Percentiles rank a stretch among this genome's conserved stretches.
Evolutionary conservation across 1,139 yeast genomes (phyloP).

Genomic region (Williopsis jadinii): DNA sequence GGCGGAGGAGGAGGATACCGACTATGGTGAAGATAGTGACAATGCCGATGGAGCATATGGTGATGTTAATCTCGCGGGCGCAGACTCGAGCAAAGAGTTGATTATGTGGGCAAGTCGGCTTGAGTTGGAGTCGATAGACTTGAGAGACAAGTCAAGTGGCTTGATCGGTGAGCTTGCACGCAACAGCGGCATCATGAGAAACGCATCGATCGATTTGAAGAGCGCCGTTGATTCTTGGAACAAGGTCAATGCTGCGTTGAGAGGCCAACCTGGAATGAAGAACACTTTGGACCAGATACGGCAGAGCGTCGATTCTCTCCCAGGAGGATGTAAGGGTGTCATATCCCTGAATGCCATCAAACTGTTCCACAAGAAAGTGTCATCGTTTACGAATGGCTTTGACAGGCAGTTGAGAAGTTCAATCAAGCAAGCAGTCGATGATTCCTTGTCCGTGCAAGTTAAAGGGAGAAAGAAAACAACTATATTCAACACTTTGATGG

Average conservation of each 20-base stretch:
- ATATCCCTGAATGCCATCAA: neutral
- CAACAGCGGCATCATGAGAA: conserved; percentile 16
- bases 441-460: neutral
- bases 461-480: neutral
- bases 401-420: neutral
- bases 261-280: neutral
- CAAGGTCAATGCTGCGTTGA: neutral
- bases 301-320: neutral
- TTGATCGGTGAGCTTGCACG: conserved; percentile 21
- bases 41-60: neutral
- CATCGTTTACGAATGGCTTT: neutral
- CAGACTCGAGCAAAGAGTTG: conserved; percentile 27
- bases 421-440: neutral
- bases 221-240: neutral
- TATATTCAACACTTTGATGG: neutral
- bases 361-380: neutral
- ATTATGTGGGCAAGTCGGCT: conserved; percentile 39
- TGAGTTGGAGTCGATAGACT: conserved; percentile 37
- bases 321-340: neutral
- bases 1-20: neutral
- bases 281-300: neutral
- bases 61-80: neutral
- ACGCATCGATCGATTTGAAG: conserved; percentile 8
- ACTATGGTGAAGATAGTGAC: conserved; percentile 2
- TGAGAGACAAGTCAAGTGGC: conserved; percentile 27